phyloP scores from a whole-genome alignment of 2,329 filamentous ascomycete species.

The Pezicula radicicola region DNA sequence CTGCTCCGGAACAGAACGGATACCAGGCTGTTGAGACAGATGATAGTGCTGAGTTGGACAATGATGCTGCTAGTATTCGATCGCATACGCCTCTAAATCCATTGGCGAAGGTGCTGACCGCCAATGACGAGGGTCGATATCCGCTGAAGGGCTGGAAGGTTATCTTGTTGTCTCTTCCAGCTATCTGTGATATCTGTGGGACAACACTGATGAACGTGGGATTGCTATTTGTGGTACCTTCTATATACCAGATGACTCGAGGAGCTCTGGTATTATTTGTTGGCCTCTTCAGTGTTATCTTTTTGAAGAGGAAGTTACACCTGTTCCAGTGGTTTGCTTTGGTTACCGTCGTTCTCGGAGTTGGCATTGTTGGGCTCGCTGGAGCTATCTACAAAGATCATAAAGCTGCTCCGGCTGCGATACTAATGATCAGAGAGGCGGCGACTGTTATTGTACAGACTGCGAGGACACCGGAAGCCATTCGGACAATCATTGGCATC shows the following conservation, averaged over 20 bases:
- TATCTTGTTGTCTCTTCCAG: slow-evolving; percentile 75
- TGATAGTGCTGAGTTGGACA: slow-evolving; percentile 30
- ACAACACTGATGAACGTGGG: slow-evolving; percentile 98
- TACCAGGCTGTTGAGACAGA: slow-evolving; percentile 63
- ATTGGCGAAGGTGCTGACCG: slow-evolving; percentile 49
- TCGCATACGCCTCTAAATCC: slow-evolving; percentile 41
- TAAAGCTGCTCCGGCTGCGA: slow-evolving; percentile 30
- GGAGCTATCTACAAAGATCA: slow-evolving; percentile 75
- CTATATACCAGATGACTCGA: slow-evolving; percentile 98
- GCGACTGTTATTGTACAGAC: slow-evolving; percentile 37
- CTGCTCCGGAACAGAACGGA: slow-evolving; percentile 43
- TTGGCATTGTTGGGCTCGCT: slow-evolving; percentile 85
- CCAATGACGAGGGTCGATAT: slow-evolving; percentile 52
- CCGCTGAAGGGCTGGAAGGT: slow-evolving; percentile 69
- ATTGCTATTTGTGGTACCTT: slow-evolving; percentile 87
- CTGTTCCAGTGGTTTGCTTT: slow-evolving; percentile 93
- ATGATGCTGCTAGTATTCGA: slow-evolving; percentile 43
- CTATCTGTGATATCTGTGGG: slow-evolving; percentile 89
- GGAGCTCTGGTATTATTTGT: slow-evolving; percentile 95
- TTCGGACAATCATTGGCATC: slow-evolving; percentile 77
- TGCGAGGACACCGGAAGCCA: slow-evolving; percentile 50
- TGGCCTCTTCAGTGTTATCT: slow-evolving; percentile 89
- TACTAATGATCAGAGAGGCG: slow-evolving; percentile 35
- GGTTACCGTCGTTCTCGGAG: slow-evolving; percentile 81
- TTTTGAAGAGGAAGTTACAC: slow-evolving; percentile 74